These are phyloP conservation scores for Tolypocladium nubicola DNA, from an alignment of 2,329 filamentous ascomycete genomes.

Conservation along the genomic window DNA sequence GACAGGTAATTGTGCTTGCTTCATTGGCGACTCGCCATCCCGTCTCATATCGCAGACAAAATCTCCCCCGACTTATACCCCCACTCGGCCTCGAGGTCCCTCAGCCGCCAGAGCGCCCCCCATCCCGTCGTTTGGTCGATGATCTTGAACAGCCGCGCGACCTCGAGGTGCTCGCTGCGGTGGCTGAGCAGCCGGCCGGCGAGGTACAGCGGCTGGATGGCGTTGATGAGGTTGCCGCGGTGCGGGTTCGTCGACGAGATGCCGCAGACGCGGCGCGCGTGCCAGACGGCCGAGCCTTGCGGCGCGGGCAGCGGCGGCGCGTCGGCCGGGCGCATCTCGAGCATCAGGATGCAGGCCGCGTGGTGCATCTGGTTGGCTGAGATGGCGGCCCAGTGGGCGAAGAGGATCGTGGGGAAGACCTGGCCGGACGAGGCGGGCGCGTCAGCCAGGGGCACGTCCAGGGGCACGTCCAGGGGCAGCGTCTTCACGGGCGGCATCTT, in stretches of 20 bases:
- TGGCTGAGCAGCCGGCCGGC: neutral
- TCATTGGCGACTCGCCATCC: neutral
- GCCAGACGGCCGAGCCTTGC: neutral
- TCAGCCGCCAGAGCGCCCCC: neutral
- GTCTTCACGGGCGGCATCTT: too few relatives aligned
- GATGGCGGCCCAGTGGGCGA: neutral
- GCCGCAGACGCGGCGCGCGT: constrained; percentile 31
- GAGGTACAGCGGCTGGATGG: neutral
- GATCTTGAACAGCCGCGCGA: neutral
- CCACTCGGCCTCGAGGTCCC: neutral
- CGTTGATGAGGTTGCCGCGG: neutral
- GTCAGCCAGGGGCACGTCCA: neutral
- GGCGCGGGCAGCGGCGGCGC: constrained; percentile 13
- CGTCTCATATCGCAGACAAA: neutral
- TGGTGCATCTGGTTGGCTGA: neutral
- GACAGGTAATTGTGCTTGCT: too few relatives aligned
- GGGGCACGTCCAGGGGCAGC: too few relatives aligned
- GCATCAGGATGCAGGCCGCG: neutral
- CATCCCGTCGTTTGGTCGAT: neutral
- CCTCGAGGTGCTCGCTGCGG: neutral
- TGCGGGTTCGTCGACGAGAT: constrained; percentile 35
- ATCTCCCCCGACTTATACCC: neutral
- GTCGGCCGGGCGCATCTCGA: constrained; percentile 24
- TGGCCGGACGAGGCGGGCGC: neutral
- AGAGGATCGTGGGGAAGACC: neutral